Evolutionary conservation across 164 flowering plant genomes (phyloP).

Genomic region (Saururus chinensis): DNA sequence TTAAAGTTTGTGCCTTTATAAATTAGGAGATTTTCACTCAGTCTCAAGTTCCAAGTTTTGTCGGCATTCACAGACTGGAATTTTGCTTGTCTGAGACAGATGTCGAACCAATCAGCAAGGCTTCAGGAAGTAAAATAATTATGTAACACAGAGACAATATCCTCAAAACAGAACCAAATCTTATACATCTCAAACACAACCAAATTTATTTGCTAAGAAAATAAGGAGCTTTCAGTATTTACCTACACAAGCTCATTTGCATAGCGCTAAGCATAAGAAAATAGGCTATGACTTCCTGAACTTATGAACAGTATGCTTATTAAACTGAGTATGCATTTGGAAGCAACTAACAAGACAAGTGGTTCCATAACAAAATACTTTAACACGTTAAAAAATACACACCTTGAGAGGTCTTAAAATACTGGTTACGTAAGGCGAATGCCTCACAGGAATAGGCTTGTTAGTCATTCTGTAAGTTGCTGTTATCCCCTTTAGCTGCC

Average conservation of each 20-base stretch:
- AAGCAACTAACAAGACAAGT: no score
- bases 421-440: slow-evolving; percentile 83
- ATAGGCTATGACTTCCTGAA: not conserved
- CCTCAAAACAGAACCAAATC: no score
- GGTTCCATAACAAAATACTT: no score
- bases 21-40: no score
- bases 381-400: no score
- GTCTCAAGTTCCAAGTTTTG: no score
- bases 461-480: slow-evolving; percentile 91
- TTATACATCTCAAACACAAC: not conserved
- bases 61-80: no score
- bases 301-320: not conserved
- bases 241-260: not conserved
- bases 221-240: not conserved
- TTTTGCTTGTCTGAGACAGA: no score
- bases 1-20: no score
- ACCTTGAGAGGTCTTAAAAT: slow-evolving; percentile 83
- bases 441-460: slow-evolving; percentile 86
- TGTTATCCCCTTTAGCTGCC: slow-evolving; percentile 84
- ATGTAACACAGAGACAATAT: not conserved
- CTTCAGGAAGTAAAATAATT: not conserved
- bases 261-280: not conserved
- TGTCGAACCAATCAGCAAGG: no score
- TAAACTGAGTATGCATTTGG: no score
- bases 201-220: not conserved